Percentiles rank a stretch among this genome's conserved stretches.
Conservation (phyloP, 148 eudicot species). For the Fagopyrum esculentum region DNA sequence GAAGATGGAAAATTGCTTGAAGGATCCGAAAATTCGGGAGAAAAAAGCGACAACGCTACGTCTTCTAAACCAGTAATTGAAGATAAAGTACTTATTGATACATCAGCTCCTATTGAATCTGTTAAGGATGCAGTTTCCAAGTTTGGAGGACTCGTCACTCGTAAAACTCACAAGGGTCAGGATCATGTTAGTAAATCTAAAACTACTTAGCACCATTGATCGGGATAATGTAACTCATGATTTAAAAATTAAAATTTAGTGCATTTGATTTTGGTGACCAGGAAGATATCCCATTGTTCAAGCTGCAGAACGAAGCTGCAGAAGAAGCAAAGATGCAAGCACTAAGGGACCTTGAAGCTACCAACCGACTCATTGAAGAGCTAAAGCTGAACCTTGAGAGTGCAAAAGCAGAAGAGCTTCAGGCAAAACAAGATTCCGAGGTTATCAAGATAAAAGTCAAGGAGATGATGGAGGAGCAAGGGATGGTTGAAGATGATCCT, state of each 20-base stretch:
- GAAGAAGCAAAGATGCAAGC: slow-evolving; percentile 30
- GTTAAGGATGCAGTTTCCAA: slow-evolving; percentile 86
- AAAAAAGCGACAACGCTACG: slow-evolving; percentile 14
- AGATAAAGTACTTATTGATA: slow-evolving; percentile 51
- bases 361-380: slow-evolving; percentile 71
- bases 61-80: slow-evolving; percentile 21
- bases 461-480: slow-evolving; percentile 59
- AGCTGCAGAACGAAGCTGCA: too few relatives aligned
- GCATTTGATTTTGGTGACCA: not conserved
- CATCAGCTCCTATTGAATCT: slow-evolving; percentile 81
- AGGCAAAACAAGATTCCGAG: slow-evolving; percentile 84
- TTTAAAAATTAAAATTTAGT: not conserved
- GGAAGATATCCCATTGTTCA: too few relatives aligned
- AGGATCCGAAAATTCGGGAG: not conserved
- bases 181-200: too few relatives aligned
- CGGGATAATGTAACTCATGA: not conserved
- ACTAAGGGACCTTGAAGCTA: slow-evolving; percentile 61
- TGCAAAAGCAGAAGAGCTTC: slow-evolving; percentile 64
- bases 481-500: slow-evolving; percentile 57
- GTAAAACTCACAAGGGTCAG: slow-evolving; percentile 77
- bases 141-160: slow-evolving; percentile 83
- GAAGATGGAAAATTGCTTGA: slow-evolving; percentile 1
- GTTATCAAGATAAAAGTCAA: slow-evolving; percentile 63
- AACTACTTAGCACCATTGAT: slow-evolving; percentile 23
- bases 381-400: slow-evolving; percentile 74